Evolutionary conservation across 441 rosid genomes (phyloP), one percentile per base, ranked within the genome.

Genomic region (Breynia disticha): DNA sequence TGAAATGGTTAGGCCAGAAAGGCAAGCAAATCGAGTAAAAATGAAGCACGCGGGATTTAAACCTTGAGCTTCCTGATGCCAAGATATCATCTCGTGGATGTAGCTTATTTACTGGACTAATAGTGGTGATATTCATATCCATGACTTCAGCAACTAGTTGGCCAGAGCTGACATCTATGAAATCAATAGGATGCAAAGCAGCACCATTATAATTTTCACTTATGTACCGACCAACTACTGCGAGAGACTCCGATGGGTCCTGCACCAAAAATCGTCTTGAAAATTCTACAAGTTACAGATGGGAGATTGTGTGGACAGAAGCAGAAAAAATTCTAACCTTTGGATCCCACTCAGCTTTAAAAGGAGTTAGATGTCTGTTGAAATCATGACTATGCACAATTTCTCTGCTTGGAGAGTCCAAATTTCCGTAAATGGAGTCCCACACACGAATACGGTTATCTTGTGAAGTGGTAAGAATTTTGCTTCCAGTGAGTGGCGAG

Each of bases 271-370:
- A 42, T 24, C 42, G 62, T 1, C 53, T 55, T n/a, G 5, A 15
- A 56, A 44, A 1, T 42, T 42, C 49, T n/a, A 46, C 51, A 19
- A 28, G 7, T 21, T 7, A 19, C 14, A 42, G 17, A 11, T 18
- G 5, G 1, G 8, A n/a, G 13, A 15, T 50, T 22, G 15, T 16
- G 17, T 3, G 42, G 18, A 1, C 14, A 20, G 46, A 37, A 35
- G 46, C 11, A 38, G 16, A 38, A 16, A 11, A 19, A 24, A 44
- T 11, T 5, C 52, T 20, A 39, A 86, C 98, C 97, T 82, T 88
- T 12, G 95, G 97, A 74, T 91, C 98, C 98, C 98, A 91, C 68
- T 90, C 98, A 72, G 91, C 98, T 62, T 85, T 79, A 57, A 88
- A 91, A 38, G 97, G 94, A 17, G 97, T 91, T 55, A 86, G 78